Percentiles rank a stretch among this genome's conserved stretches.
Conservation (phyloP, 2,329 filamentous ascomycete species). For the Hypoxylon sp. region DNA sequence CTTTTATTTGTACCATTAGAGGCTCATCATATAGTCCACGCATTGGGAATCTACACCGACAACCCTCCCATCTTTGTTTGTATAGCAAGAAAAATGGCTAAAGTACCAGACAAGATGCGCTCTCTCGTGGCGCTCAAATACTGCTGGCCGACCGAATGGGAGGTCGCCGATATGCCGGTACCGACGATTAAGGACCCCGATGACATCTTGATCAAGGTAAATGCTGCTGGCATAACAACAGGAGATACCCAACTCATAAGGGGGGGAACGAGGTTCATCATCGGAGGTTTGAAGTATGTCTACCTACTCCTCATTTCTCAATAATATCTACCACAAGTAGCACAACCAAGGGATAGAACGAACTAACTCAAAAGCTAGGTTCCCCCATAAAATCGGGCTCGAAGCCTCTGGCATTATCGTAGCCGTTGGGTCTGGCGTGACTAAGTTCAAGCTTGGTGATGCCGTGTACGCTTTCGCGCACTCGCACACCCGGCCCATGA, state of each 20-base stretch:
- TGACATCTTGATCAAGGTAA: constrained; percentile 61
- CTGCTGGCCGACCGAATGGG: constrained; percentile 57
- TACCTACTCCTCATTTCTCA: background rate
- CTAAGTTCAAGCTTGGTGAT: constrained; percentile 53
- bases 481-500: constrained; percentile 54
- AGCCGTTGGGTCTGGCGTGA: constrained; percentile 52
- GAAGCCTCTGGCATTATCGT: constrained; percentile 54
- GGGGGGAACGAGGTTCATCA: constrained; percentile 49
- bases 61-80: background rate
- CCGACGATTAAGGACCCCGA: constrained; percentile 61
- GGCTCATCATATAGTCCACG: background rate
- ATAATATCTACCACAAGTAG: background rate
- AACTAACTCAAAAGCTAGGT: constrained; percentile 29
- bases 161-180: constrained; percentile 60
- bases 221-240: constrained; percentile 56
- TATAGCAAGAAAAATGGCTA: constrained; percentile 41
- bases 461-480: constrained; percentile 56
- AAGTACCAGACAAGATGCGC: constrained; percentile 60
- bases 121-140: constrained; percentile 60
- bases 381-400: constrained; percentile 49
- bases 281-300: constrained; percentile 51
- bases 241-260: constrained; percentile 55
- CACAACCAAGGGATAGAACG: background rate
- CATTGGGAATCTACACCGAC: background rate
- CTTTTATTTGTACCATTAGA: background rate